Base-by-base conservation (phyloP, 768 basidiomycete genomes). In the Ephemerocybe angulata region DNA sequence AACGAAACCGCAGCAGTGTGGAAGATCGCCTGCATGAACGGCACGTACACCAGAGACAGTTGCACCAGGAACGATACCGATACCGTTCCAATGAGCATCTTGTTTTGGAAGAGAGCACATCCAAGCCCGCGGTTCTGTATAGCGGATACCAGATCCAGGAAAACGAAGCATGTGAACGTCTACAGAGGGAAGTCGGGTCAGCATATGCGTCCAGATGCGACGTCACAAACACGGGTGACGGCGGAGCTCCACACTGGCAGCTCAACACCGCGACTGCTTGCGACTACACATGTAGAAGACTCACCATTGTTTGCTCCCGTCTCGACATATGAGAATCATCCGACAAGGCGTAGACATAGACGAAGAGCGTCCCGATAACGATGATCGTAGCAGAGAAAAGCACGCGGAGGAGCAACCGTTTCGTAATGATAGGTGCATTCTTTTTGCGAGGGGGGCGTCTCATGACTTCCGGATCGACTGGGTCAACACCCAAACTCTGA, bases 91-190 rank as follows among this genome's bases (percentile, higher is more conserved):
- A 96, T 71, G 55, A 98, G 78, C 91, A 98, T 95, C 63, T 80
- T 81, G 76, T 98, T 98, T 65, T 87, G 86, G 54, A 83, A 73
- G 28, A 98, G 65, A 5, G 85, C 86, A 62, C 93, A 96, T 40
- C 87, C 85, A 15, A 98, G 81, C 11, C 93, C 93, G 52, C 96
- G 90, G 69, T 91, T 96, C 68, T 98, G 95, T 29, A 97, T 70
- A 1, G 96, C 96, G 35, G 94, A 98, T 10, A 93, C 89, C 41
- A 98, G 83, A 70, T 98, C 96, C 58, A 98, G 87, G 77, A 98
- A 91, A 55, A 98, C 96, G 72, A 98, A 98, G 66, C 86, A 88
- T 17, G 94, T 90, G 71, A 98, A 98, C 24, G 96, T 97, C 96
- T 97, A 69, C n/a, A 21, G 25, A 28, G 40, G 55, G 52, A 46